Evolutionary conservation across 805 yeast genomes (phyloP).

Genomic region (Candida oleophila): DNA sequence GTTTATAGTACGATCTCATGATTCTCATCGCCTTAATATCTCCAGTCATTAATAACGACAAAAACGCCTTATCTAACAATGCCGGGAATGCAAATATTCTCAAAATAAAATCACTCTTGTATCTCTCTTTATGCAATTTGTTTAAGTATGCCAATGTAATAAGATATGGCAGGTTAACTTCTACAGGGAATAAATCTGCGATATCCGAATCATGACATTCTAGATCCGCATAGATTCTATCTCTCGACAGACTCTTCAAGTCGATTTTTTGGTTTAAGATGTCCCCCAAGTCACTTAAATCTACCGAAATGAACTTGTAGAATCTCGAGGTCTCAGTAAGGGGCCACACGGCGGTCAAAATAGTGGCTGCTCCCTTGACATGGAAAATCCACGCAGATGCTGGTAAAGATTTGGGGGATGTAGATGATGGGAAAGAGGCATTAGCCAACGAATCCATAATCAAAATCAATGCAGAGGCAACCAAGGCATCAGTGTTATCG

Average conservation of each 20-base stretch:
- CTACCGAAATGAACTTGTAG: constrained; percentile 63
- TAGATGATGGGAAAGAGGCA: constrained; percentile 61
- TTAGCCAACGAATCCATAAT: constrained; percentile 94
- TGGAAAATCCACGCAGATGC: constrained; percentile 97
- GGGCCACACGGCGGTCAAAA: constrained; percentile 95
- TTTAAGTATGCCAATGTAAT: constrained; percentile 86
- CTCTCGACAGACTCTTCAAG: constrained; percentile 17
- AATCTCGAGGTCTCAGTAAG: constrained; percentile 47
- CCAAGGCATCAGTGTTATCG: constrained; percentile 88
- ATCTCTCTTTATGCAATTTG: constrained; percentile 76
- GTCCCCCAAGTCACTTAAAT: constrained; percentile 85
- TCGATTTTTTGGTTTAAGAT: constrained; percentile 44
- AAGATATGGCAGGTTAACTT: constrained; percentile 78
- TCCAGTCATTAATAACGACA: constrained; percentile 76
- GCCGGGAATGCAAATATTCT: constrained; percentile 94
- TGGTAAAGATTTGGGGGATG: constrained; percentile 64
- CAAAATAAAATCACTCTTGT: constrained; percentile 81
- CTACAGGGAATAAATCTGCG: constrained; percentile 83
- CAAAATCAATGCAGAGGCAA: constrained; percentile 84
- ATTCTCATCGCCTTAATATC: constrained; percentile 88
- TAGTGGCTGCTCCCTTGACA: constrained; percentile 95
- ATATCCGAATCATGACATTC: constrained; percentile 85
- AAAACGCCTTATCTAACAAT: constrained; percentile 73
- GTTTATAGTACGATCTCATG: constrained; percentile 82
- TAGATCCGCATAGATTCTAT: constrained; percentile 50